Conservation (phyloP, 352 stramenopile species). For the Phytophthora litchii region DNA sequence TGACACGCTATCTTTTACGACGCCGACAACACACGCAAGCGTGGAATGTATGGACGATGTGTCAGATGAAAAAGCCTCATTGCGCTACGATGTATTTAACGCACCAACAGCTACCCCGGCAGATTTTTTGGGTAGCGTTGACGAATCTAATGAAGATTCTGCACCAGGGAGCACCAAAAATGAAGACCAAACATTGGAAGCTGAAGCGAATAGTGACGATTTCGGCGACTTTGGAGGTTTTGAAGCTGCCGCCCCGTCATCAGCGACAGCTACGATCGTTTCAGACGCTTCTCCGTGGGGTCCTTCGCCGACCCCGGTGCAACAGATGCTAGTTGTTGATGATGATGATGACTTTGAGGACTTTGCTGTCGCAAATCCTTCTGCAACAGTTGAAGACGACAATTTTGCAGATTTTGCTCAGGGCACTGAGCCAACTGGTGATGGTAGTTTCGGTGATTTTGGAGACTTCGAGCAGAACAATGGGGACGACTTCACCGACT, state of each 20-base stretch:
- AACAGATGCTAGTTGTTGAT: conserved; percentile 19
- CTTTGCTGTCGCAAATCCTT: conserved; percentile 8
- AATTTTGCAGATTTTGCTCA: conserved; percentile 52
- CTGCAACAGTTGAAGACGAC: conserved; percentile 21
- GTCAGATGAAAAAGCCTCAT: conserved; percentile 3
- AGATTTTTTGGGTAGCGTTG: not conserved
- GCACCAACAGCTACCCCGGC: not conserved
- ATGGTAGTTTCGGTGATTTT: conserved; percentile 38
- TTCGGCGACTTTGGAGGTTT: conserved; percentile 51
- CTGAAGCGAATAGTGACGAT: conserved; percentile 31
- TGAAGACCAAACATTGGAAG: not conserved
- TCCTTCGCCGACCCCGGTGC: conserved; percentile 14
- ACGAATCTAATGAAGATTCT: conserved; percentile 2
- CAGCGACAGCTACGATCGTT: not conserved
- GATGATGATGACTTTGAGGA: conserved; percentile 17
- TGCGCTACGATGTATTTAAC: conserved; percentile 2
- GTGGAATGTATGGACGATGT: not conserved
- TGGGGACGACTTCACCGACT: conserved; percentile 18
- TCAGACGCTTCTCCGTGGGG: conserved; percentile 18
- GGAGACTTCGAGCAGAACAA: conserved; percentile 48
- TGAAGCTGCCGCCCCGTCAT: conserved; percentile 5
- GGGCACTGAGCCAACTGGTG: conserved; percentile 11
- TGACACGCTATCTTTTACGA: not conserved
- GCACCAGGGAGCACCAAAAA: conserved; percentile 3
- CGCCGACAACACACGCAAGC: not conserved